Evolutionary conservation across 2,329 filamentous ascomycete species (phyloP).

Genomic region (Ophiocordyceps camponoti-rufipedis): DNA sequence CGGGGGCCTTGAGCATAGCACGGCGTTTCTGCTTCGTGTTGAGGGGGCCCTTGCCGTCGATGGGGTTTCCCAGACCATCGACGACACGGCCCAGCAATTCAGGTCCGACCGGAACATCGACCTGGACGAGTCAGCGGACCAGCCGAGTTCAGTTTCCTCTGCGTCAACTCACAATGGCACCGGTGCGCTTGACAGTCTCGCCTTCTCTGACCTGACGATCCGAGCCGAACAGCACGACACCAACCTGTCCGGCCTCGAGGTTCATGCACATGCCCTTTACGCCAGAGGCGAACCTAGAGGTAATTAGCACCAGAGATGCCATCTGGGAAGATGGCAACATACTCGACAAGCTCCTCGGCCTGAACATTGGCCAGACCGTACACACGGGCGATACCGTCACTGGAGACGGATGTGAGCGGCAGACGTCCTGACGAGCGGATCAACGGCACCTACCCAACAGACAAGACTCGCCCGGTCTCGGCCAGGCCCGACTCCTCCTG

Average conservation of each 20-base stretch:
- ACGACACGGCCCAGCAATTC: conserved; percentile 95
- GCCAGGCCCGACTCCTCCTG: conserved; percentile 91
- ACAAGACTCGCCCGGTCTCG: conserved; percentile 97
- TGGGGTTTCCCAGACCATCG: conserved; percentile 96
- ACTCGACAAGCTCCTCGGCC: conserved; percentile 99
- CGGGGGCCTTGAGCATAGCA: conserved; percentile 97
- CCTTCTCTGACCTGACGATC: conserved; percentile 99
- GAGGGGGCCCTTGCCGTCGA: conserved; percentile 96
- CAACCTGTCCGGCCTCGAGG: conserved; percentile 98
- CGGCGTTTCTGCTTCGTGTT: conserved; percentile 83
- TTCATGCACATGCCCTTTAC: conserved; percentile 99
- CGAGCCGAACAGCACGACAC: conserved; percentile 99
- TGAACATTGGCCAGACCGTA: conserved; percentile 99
- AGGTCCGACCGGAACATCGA: conserved; percentile 86
- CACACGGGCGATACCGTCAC: conserved; percentile 99
- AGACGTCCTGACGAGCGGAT: background rate
- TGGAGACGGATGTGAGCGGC: conserved; percentile 17
- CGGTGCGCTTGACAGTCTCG: conserved; percentile 98
- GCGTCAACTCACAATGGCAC: conserved; percentile 69
- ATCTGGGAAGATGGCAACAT: conserved; percentile 26
- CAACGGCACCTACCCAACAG: conserved; percentile 68
- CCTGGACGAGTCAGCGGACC: conserved; percentile 32
- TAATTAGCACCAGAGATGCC: too few relatives aligned
- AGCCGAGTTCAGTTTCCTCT: background rate
- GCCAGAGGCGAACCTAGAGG: conserved; percentile 80